Conservation (phyloP, 2,329 filamentous ascomycete species). For the Pseudogymnoascus sp. region DNA sequence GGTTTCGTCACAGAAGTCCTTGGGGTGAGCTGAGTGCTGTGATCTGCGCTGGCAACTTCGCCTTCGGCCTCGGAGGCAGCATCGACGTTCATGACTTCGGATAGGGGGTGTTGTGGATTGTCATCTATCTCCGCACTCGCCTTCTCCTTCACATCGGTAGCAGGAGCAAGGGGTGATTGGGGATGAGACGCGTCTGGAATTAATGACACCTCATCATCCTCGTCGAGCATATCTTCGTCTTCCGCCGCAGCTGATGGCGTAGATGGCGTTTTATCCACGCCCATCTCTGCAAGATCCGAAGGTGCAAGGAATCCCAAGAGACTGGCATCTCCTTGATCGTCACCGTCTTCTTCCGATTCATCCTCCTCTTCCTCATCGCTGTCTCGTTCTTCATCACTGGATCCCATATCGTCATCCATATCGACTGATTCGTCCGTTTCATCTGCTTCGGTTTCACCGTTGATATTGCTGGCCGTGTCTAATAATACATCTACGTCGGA, state of each 20-base stretch:
- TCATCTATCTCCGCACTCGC: background rate
- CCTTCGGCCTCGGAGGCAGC: slow-evolving; percentile 1
- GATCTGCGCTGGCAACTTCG: slow-evolving; percentile 25
- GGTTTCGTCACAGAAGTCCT: slow-evolving; percentile 29
- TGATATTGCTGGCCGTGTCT: slow-evolving; percentile 22
- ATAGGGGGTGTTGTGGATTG: background rate
- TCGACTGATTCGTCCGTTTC: slow-evolving; percentile 60
- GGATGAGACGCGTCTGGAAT: slow-evolving; percentile 24
- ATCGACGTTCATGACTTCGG: slow-evolving; percentile 11
- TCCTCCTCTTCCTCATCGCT: slow-evolving; percentile 32
- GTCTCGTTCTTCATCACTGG: slow-evolving; percentile 44
- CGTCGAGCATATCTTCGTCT: slow-evolving; percentile 15
- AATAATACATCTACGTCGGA: slow-evolving; percentile 12
- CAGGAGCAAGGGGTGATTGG: background rate
- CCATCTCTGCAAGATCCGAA: slow-evolving; percentile 30
- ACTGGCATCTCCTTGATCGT: slow-evolving; percentile 38
- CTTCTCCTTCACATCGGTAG: background rate
- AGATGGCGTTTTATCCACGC: slow-evolving; percentile 16
- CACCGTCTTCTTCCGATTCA: slow-evolving; percentile 30
- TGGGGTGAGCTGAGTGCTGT: slow-evolving; percentile 31
- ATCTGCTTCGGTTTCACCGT: slow-evolving; percentile 28
- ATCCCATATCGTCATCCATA: slow-evolving; percentile 61
- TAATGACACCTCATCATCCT: slow-evolving; percentile 26
- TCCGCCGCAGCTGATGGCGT: slow-evolving; percentile 3
- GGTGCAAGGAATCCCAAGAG: slow-evolving; percentile 28